Evolutionary conservation across 768 basidiomycete genomes (phyloP).

Genomic region (Boletellus sp.): DNA sequence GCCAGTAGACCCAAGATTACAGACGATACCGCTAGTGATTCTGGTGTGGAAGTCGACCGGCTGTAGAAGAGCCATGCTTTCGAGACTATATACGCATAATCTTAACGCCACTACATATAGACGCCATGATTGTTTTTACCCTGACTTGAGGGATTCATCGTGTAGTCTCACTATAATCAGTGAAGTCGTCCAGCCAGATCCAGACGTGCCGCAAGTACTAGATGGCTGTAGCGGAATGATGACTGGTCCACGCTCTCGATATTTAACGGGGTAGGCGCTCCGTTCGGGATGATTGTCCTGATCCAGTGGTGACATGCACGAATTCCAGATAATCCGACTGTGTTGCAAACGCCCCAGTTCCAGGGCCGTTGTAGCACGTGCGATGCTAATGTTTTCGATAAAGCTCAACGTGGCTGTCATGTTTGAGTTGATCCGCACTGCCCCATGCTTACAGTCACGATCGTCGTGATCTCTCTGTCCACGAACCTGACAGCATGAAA

Average conservation of each 20-base stretch:
- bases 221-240: background rate
- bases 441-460: no score
- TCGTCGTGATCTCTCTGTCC: no score
- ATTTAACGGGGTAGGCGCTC: no score
- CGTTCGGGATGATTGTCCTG: no score
- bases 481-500: no score
- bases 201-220: background rate
- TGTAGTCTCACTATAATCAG: background rate
- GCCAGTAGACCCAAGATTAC: constrained; percentile 60
- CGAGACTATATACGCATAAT: constrained; percentile 8
- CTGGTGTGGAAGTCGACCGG: constrained; percentile 57
- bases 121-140: constrained; percentile 8
- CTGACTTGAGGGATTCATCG: background rate
- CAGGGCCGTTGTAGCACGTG: no score
- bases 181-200: background rate
- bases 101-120: constrained; percentile 5
- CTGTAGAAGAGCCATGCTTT: constrained; percentile 20
- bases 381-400: no score
- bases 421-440: no score
- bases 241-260: background rate
- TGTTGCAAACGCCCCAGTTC: no score
- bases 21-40: constrained; percentile 60
- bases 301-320: no score
- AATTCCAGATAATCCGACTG: no score
- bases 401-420: no score